A percentile compares a stretch with the other conserved stretches of the same genome.
Conservation (phyloP, 768 basidiomycete species). For the Clavaria fumosa region DNA sequence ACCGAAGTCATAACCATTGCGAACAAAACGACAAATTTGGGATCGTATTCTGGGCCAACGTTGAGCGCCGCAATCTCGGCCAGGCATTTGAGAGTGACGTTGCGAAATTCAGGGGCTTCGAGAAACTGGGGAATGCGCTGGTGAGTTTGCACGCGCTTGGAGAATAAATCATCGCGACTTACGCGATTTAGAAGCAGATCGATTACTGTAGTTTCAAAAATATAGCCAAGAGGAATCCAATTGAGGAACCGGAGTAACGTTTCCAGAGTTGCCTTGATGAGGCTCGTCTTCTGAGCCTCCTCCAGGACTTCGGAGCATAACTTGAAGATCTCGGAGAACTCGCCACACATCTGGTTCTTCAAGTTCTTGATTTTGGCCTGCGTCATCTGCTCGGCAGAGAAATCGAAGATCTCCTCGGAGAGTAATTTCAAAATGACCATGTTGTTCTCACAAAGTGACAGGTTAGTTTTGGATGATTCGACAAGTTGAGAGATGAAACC, state of each 20-base stretch:
- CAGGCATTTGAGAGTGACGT: constrained; percentile 90
- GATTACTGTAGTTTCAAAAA: constrained; percentile 96
- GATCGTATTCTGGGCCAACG: constrained; percentile 93
- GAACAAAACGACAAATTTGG: constrained; percentile 94
- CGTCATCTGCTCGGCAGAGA: constrained; percentile 96
- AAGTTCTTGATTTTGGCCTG: constrained; percentile 94
- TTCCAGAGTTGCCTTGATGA: constrained; percentile 91
- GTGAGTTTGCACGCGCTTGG: constrained; percentile 7
- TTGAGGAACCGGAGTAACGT: constrained; percentile 92
- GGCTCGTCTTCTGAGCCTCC: constrained; percentile 88
- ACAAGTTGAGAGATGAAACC: constrained; percentile 95
- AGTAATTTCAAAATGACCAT: constrained; percentile 95
- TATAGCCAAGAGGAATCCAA: constrained; percentile 98
- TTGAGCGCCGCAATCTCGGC: constrained; percentile 92
- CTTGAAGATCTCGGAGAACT: constrained; percentile 96
- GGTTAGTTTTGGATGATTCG: constrained; percentile 90
- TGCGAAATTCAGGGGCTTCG: constrained; percentile 92
- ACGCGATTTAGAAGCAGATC: constrained; percentile 86
- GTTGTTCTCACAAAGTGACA: constrained; percentile 97
- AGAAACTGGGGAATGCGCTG: constrained; percentile 54
- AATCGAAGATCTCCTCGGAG: constrained; percentile 99
- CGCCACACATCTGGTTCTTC: constrained; percentile 96
- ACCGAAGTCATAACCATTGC: constrained; percentile 96
- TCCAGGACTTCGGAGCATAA: constrained; percentile 93
- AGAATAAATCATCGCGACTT: constrained; percentile 20